Evolutionary conservation across 768 basidiomycete species (phyloP), one percentile per base, ranked within the genome.

Genomic region (Tricholoma sp.): DNA sequence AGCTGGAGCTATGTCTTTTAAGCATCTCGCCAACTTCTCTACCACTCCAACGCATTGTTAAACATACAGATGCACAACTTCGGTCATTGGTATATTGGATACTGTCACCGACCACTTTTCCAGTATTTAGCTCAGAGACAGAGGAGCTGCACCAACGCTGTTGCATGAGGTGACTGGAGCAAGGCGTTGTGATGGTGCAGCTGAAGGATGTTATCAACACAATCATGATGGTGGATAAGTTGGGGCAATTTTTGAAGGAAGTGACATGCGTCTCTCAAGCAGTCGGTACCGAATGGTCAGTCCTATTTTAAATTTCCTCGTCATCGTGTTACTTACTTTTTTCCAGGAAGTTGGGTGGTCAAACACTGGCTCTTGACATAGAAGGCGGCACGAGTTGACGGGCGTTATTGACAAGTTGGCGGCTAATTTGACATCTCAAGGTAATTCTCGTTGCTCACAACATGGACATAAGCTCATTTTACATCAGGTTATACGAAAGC

Each of bases 311-410:
- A n/a, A 42, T 42, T 18, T 42, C 41, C 17, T 42, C 41, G 7
- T 42, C 41, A 36, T 36, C 13, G 34, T 36, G 4, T 36, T 36
- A 36, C 34, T 36, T 36, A 6, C 10, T 36, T 36, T 66, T 36
- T 12, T 36, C 10, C 10, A 92, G 93, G 2, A 89, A 90, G 81
- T 76, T 93, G 51, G 91, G 91, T 49, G 91, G 90, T 12, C 91
- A 93, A 65, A 91, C 92, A 24, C 77, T 88, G 57, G 93, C 94
- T n/a, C 70, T 89, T 31, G 91, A 92, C 56, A 91, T 94, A 50
- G 89, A 94, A 75, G 93, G 93, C 28, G 90, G 90, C 80, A 85
- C 44, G 86, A 92, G 69, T 72, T 91, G 55, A 92, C 90, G 0
- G 86, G 84, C 58, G 87, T 89, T 47, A 89, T 91, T 65, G 90